Evolutionary conservation across 768 basidiomycete genomes (phyloP).

Genomic region (Tulasnella sp.): DNA sequence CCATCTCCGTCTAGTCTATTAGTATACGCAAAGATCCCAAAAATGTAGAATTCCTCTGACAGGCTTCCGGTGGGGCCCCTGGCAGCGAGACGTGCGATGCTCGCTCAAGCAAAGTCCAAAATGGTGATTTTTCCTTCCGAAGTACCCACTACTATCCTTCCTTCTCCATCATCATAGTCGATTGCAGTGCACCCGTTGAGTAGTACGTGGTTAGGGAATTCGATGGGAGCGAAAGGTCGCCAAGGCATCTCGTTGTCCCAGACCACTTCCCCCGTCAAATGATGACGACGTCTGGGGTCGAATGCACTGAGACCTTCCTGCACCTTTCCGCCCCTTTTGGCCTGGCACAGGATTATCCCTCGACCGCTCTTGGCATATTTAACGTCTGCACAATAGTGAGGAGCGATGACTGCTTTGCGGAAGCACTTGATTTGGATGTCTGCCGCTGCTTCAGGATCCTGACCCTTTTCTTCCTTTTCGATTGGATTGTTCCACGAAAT

Average conservation of each 20-base stretch:
- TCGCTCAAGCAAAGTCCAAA: not conserved
- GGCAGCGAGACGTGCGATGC: not conserved
- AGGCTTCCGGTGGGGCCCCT: too few relatives aligned
- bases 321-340: not conserved
- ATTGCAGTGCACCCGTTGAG: constrained; percentile 5
- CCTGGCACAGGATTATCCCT: not conserved
- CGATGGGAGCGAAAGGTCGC: not conserved
- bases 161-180: constrained; percentile 6
- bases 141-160: constrained; percentile 14
- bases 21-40: not conserved
- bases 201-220: not conserved
- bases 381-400: not conserved
- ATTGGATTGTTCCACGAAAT: not conserved
- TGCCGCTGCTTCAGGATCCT: not conserved
- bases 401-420: not conserved
- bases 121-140: constrained; percentile 3
- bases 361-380: not conserved
- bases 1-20: not conserved
- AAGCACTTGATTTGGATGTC: constrained; percentile 1
- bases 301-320: constrained; percentile 2
- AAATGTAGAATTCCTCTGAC: not conserved
- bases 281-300: not conserved
- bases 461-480: not conserved
- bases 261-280: not conserved
- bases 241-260: not conserved